Evolutionary conservation across 768 basidiomycete genomes (phyloP).

Genomic region (Boletus fagicola): DNA sequence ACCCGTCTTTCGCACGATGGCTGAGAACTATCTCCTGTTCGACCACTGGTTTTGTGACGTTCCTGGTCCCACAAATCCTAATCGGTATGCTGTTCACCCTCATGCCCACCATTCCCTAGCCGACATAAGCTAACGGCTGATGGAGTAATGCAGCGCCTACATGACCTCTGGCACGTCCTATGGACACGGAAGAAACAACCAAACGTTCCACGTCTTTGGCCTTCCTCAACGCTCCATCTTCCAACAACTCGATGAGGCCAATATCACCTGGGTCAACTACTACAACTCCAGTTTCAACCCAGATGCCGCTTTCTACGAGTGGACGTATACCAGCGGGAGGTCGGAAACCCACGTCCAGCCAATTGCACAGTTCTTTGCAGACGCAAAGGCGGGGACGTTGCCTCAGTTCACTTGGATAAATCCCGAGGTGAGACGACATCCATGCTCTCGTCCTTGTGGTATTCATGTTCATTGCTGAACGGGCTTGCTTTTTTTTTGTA

Average conservation of each 20-base stretch:
- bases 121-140: neutral
- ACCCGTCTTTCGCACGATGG: slow-evolving; percentile 24
- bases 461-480: neutral
- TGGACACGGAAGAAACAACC: slow-evolving; percentile 23
- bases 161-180: slow-evolving; percentile 28
- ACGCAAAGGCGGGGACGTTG: slow-evolving; percentile 23
- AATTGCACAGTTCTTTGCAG: slow-evolving; percentile 17
- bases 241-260: slow-evolving; percentile 27
- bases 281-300: slow-evolving; percentile 30
- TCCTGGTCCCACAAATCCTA: slow-evolving; percentile 28
- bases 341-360: slow-evolving; percentile 17
- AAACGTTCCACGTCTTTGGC: slow-evolving; percentile 15
- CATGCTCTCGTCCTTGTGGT: too few relatives aligned
- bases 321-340: slow-evolving; percentile 20
- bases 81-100: slow-evolving; percentile 12
- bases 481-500: neutral
- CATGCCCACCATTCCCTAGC: neutral
- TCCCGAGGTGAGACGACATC: slow-evolving; percentile 20
- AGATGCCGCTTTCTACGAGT: slow-evolving; percentile 23
- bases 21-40: slow-evolving; percentile 25
- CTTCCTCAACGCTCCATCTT: slow-evolving; percentile 30
- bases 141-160: slow-evolving; percentile 15
- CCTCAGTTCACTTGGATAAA: slow-evolving; percentile 30
- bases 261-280: slow-evolving; percentile 26
- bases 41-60: slow-evolving; percentile 28